phyloP scores from a whole-genome alignment of 2,329 filamentous ascomycete genomes.

The Colletotrichum ledebouriae region DNA sequence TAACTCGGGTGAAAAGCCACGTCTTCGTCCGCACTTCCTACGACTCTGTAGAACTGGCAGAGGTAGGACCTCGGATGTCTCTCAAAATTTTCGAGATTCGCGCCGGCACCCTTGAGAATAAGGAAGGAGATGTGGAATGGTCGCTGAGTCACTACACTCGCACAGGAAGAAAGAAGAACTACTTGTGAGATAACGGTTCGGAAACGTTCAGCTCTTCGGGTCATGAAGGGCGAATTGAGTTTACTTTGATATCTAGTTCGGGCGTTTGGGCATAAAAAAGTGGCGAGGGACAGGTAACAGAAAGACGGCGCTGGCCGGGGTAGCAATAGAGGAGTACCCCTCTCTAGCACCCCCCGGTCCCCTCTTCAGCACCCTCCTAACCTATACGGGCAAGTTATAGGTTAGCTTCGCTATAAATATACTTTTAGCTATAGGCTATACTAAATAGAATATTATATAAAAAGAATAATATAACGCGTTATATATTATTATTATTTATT shows the following conservation, averaged over 20 bases:
- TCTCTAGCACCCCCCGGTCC: no score
- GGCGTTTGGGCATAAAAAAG: constrained; percentile 7
- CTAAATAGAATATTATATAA: no score
- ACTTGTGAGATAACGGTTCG: constrained; percentile 70
- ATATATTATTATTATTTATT: no score
- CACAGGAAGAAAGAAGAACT: constrained; percentile 95
- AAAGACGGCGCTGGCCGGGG: not conserved
- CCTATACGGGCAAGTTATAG: no score
- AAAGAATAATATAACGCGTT: no score
- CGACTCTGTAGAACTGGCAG: constrained; percentile 84
- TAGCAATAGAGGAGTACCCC: not conserved
- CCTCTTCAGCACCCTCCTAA: no score
- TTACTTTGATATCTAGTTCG: not conserved
- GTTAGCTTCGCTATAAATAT: no score
- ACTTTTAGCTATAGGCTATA: no score
- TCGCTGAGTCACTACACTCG: constrained; percentile 95
- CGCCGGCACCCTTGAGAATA: constrained; percentile 91
- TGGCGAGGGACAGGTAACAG: not conserved
- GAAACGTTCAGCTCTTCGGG: no score
- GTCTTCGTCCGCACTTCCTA: constrained; percentile 96
- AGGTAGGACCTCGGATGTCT: constrained; percentile 84
- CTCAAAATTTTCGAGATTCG: constrained; percentile 93
- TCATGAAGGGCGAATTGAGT: no score
- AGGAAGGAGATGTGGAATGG: constrained; percentile 97
- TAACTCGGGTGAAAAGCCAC: constrained; percentile 48